Percentiles rank a stretch among this genome's conserved stretches.
Conservation (phyloP, 257 asterid genomes). For the Ligustrum vulgare region DNA sequence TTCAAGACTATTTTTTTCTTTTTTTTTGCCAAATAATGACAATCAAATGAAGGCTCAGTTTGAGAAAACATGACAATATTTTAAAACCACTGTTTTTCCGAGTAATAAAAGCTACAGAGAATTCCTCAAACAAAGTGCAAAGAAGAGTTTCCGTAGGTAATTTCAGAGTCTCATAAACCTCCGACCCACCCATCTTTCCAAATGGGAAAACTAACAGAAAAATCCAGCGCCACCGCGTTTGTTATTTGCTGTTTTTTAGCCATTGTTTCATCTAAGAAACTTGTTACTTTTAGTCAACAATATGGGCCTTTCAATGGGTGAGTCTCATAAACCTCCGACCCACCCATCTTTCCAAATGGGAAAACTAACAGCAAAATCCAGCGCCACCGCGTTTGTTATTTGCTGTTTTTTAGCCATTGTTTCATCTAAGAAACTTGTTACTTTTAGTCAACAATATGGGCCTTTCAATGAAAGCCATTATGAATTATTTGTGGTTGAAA, state of each 20-base stretch:
- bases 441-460: slow-evolving; percentile 15
- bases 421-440: slow-evolving; percentile 31
- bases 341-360: slow-evolving; percentile 29
- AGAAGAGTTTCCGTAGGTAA: too few species aligned
- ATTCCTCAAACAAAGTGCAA: too few species aligned
- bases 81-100: too few species aligned
- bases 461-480: slow-evolving; percentile 29
- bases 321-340: too few species aligned
- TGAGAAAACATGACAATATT: too few species aligned
- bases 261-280: slow-evolving; percentile 25
- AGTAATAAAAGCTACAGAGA: too few species aligned
- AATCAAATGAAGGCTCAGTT: too few species aligned
- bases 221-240: slow-evolving; percentile 15
- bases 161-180: too few species aligned
- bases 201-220: slow-evolving; percentile 38
- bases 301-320: slow-evolving; percentile 39
- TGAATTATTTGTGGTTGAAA: background rate
- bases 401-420: slow-evolving; percentile 25
- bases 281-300: slow-evolving; percentile 10
- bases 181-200: too few species aligned
- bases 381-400: slow-evolving; percentile 19
- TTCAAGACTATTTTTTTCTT: too few species aligned
- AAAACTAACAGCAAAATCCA: slow-evolving; percentile 19
- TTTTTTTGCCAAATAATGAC: too few species aligned
- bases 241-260: slow-evolving; percentile 25